A percentile compares a stretch with the other conserved stretches of the same genome.
These are phyloP conservation scores for Saccharomyces hybrid DNA, from an alignment of 1,139 yeast species.

Conservation along the genomic window DNA sequence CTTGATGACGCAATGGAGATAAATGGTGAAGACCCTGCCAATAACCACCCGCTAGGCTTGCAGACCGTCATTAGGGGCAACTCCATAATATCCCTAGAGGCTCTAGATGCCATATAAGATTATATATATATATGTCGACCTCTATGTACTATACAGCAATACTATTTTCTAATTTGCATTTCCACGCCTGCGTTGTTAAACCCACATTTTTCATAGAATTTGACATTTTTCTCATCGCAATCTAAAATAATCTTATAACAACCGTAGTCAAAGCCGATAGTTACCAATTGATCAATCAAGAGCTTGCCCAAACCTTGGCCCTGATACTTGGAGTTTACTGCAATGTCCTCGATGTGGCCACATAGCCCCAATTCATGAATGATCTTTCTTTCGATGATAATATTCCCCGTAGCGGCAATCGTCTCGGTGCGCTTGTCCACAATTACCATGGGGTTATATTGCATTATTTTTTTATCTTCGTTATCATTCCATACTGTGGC, in stretches of 20 bases:
- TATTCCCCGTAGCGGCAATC: conserved; percentile 43
- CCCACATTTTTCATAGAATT: conserved; percentile 86
- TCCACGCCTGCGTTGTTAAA: conserved; percentile 59
- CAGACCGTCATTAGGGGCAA: conserved; percentile 51
- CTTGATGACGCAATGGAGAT: conserved; percentile 63
- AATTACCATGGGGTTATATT: conserved; percentile 54
- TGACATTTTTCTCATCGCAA: conserved; percentile 73
- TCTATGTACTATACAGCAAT: background rate
- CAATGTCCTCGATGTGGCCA: conserved; percentile 94
- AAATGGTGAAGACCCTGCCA: conserved; percentile 40
- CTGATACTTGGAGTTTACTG: conserved; percentile 67
- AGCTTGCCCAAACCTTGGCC: conserved; percentile 73
- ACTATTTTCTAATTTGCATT: conserved; percentile 41
- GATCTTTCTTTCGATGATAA: conserved; percentile 52
- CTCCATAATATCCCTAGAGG: conserved; percentile 50
- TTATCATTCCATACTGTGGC: conserved; percentile 12
- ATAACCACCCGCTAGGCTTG: conserved; percentile 31
- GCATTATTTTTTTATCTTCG: conserved; percentile 26
- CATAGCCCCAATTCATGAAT: conserved; percentile 77
- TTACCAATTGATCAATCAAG: conserved; percentile 55
- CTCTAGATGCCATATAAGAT: conserved; percentile 27
- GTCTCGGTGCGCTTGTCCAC: conserved; percentile 34
- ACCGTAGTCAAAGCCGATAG: conserved; percentile 49
- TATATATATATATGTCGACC: background rate
- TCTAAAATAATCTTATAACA: conserved; percentile 88